Conservation (phyloP, 106 monocot genomes). For the Platanthera guangdongensis region DNA sequence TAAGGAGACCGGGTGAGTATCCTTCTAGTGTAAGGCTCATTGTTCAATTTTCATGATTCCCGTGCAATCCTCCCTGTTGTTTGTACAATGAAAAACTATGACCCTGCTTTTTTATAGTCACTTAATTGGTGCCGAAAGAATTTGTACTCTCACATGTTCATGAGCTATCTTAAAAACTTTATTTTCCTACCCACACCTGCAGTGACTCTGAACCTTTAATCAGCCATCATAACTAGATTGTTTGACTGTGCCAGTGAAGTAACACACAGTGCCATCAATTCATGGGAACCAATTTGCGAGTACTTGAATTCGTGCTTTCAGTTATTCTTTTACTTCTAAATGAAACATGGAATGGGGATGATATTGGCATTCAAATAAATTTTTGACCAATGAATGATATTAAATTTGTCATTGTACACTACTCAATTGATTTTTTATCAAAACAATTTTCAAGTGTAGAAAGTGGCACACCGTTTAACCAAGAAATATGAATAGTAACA, state of each 20-base stretch:
- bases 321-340: neutral
- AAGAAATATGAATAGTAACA: neutral
- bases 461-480: neutral
- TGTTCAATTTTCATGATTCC: neutral
- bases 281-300: neutral
- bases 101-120: neutral
- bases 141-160: neutral
- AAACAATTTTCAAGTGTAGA: no score
- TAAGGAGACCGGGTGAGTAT: slow-evolving; percentile 59
- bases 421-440: neutral
- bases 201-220: neutral
- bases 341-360: neutral
- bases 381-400: neutral
- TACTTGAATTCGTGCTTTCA: neutral
- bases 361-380: neutral
- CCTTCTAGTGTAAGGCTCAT: no score
- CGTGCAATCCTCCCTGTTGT: neutral
- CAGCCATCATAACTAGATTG: neutral
- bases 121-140: neutral
- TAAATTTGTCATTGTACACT: neutral
- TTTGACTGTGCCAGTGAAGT: neutral
- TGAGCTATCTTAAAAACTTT: neutral
- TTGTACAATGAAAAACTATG: neutral
- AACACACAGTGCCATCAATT: neutral
- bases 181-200: neutral